Evolutionary conservation across 1,284 basidiomycete species (phyloP).

Genomic region (Apiotrichum mycotoxinovorans): DNA sequence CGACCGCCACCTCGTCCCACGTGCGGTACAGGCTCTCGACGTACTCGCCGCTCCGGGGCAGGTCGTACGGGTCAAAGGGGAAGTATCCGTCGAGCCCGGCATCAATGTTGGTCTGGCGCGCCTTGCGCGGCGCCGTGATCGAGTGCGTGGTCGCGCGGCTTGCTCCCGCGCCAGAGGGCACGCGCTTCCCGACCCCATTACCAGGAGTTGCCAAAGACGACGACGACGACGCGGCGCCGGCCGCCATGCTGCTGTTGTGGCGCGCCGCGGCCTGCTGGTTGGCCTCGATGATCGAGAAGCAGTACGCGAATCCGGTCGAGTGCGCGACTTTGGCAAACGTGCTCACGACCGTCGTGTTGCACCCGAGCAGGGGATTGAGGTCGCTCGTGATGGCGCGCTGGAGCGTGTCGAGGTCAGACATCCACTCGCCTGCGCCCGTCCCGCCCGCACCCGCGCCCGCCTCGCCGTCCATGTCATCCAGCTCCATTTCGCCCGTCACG

Average conservation of each 20-base stretch:
- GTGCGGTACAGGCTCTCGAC: slow-evolving; percentile 56
- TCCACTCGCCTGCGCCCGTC: slow-evolving; percentile 64
- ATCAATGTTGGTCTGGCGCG: slow-evolving; percentile 53
- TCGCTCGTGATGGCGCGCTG: slow-evolving; percentile 77
- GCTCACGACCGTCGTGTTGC: slow-evolving; percentile 81
- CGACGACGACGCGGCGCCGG: background rate
- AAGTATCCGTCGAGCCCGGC: slow-evolving; percentile 90
- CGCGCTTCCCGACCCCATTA: background rate
- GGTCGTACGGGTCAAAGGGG: slow-evolving; percentile 95
- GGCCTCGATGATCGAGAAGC: slow-evolving; percentile 85
- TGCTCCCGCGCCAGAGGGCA: background rate
- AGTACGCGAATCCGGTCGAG: slow-evolving; percentile 87
- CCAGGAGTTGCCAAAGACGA: background rate
- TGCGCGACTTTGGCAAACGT: slow-evolving; percentile 95
- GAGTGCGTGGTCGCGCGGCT: slow-evolving; percentile 2
- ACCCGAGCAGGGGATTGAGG: slow-evolving; percentile 86
- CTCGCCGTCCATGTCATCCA: slow-evolving; percentile 52
- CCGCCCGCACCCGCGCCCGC: slow-evolving; percentile 56
- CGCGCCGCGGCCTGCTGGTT: slow-evolving; percentile 54
- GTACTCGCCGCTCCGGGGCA: slow-evolving; percentile 58
- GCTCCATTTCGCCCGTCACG: slow-evolving; percentile 57
- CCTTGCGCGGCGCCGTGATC: slow-evolving; percentile 29
- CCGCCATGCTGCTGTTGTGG: slow-evolving; percentile 4
- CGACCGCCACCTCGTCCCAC: slow-evolving; percentile 55
- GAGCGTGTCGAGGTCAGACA: slow-evolving; percentile 72